Base-by-base conservation (phyloP, 768 basidiomycete species). In the Exidia glandulosa region DNA sequence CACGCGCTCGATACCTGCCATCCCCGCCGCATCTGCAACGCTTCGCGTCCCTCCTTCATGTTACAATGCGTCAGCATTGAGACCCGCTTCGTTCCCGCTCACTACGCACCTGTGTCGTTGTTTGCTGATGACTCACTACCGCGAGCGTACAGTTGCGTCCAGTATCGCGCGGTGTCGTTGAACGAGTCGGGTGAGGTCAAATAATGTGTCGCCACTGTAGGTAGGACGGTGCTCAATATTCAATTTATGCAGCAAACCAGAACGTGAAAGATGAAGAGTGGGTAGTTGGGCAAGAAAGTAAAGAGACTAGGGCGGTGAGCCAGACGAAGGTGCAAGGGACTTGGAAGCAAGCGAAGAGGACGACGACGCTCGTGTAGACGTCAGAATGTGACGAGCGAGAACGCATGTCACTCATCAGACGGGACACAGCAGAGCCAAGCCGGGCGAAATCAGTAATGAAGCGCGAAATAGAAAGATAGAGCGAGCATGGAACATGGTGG, bases 121-220 rank as follows among this genome's bases (percentile, higher is more conserved):
- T 62, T n/a, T 61, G 60, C 27, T 41, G 59, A 65, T n/a, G n/a
- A n/a, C 76, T 80, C 57, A 3, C 87, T 82, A 1, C 85, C 90
- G 50, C 86, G 88, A 2, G 94, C 94, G 69, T 96, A 96, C 31
- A 87, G 84, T 67, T 90, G 85, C 1, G 94, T 90, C 94, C 94
- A 98, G 71, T 94, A 94, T 41, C 82, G 79, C 60, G 94, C 94
- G 3, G 94, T 98, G 37, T 88, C 88, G 61, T 94, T 90, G 65
- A 98, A 98, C 66, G 87, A 86, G 27, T 76, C 74, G 70, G 86
- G 87, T 70, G 87, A 90, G 13, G 93, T 91, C 72, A 90, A 88
- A 66, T 90, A 98, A 68, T 96, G 95, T 71, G 96, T 97, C 13
- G 94, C 94, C 12, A 98, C 94, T 75, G 56, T 30, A 36, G 23